These are phyloP conservation scores for Elsinoe fawcettii DNA, from an alignment of 2,329 filamentous ascomycete genomes.

Conservation along the genomic window DNA sequence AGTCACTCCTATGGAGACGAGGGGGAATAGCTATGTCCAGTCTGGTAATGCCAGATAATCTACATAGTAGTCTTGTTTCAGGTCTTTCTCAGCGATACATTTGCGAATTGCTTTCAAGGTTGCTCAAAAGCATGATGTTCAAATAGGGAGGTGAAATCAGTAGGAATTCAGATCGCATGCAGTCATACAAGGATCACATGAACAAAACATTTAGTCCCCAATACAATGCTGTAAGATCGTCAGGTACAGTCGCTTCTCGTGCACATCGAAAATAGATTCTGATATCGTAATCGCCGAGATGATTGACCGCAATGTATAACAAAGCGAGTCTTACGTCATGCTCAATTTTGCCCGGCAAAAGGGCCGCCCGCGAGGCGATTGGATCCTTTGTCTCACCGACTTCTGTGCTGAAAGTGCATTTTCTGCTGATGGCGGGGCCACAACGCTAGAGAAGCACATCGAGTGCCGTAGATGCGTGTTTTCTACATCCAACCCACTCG, in stretches of 20 bases:
- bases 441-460: neutral
- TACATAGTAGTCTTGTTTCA: neutral
- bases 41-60: neutral
- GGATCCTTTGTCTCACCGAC: neutral
- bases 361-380: neutral
- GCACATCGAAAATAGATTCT: neutral
- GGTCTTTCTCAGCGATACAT: neutral
- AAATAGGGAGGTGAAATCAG: no score
- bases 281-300: neutral
- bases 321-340: neutral
- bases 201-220: no score
- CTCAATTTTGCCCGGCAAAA: neutral
- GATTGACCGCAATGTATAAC: neutral
- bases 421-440: neutral
- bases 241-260: neutral
- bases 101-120: neutral
- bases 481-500: neutral
- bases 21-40: neutral
- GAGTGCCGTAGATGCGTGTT: neutral
- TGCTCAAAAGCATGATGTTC: neutral
- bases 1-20: conserved; percentile 10
- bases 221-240: neutral
- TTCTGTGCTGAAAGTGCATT: neutral
- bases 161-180: no score
- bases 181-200: no score